Evolutionary conservation across 768 basidiomycete genomes (phyloP).

Genomic region (Daedaleopsis sinensis): DNA sequence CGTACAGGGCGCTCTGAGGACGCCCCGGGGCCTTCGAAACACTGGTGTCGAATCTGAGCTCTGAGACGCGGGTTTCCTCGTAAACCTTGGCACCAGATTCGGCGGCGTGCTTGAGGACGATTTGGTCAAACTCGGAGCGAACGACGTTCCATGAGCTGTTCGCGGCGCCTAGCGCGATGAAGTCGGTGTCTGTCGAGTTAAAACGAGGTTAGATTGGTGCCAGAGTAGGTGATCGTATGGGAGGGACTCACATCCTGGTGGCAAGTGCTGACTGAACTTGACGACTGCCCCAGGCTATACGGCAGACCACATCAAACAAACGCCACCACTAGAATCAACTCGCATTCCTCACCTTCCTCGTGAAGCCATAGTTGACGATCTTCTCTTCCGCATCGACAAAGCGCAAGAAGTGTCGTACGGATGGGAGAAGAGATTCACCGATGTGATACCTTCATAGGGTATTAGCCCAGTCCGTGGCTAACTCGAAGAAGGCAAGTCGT

Average conservation of each 20-base stretch:
- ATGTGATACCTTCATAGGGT: background rate
- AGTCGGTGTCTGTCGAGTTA: background rate
- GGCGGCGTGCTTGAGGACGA: background rate
- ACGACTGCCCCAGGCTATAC: background rate
- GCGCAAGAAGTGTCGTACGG: background rate
- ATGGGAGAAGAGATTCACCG: background rate
- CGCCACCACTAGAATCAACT: background rate
- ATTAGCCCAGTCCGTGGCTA: background rate
- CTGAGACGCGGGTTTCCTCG: conserved; percentile 47
- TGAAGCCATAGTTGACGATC: background rate
- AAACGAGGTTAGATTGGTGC: background rate
- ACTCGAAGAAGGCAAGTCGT: background rate
- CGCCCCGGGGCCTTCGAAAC: conserved; percentile 14
- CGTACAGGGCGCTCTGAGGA: conserved; percentile 59
- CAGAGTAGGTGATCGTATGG: background rate
- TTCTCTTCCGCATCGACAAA: background rate
- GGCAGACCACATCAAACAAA: background rate
- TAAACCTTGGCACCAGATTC: conserved; percentile 49
- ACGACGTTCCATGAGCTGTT: background rate
- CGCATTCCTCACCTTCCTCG: background rate
- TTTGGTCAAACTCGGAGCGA: background rate
- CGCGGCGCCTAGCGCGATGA: background rate
- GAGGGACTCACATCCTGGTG: background rate
- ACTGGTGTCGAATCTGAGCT: conserved; percentile 45
- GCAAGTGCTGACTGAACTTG: background rate